These are phyloP conservation scores for Sanchytrium tribonematis DNA, from an alignment of 371 early-diverging fungal species.

Conservation along the genomic window DNA sequence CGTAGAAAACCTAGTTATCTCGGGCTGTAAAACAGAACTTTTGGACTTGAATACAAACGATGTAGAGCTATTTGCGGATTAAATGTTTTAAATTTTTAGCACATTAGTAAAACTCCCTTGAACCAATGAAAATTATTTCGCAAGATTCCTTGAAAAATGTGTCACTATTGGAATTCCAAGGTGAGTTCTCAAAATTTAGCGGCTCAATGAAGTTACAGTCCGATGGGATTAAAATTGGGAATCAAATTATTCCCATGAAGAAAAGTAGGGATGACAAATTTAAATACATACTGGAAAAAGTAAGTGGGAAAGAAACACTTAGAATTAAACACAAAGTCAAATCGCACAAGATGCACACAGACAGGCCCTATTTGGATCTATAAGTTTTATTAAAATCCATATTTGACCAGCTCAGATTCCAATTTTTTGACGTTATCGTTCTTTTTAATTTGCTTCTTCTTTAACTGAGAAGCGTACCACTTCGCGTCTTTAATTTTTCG, in stretches of 20 bases:
- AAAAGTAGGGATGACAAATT: not conserved
- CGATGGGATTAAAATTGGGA: not conserved
- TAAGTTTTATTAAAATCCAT: not conserved
- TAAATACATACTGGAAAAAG: not conserved
- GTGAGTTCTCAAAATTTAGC: not conserved
- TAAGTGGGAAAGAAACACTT: not conserved
- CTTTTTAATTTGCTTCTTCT: not conserved
- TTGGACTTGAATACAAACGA: not conserved
- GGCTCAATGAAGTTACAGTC: not conserved
- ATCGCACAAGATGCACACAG: not conserved
- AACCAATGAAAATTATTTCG: not conserved
- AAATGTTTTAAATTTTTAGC: not conserved
- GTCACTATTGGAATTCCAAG: not conserved
- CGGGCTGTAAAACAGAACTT: not conserved
- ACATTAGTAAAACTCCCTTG: not conserved
- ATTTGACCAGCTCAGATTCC: not conserved
- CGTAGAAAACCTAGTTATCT: not conserved
- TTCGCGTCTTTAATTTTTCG: constrained; percentile 61
- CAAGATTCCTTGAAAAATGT: not conserved
- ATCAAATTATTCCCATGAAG: not conserved
- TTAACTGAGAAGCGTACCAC: constrained; percentile 2
- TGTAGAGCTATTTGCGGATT: not conserved
- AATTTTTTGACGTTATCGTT: not conserved
- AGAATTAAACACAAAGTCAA: not conserved
- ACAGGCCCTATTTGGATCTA: not conserved